These are phyloP conservation scores for Wickerhamomyces sp. DNA, from an alignment of 1,139 yeast species.

Conservation along the genomic window DNA sequence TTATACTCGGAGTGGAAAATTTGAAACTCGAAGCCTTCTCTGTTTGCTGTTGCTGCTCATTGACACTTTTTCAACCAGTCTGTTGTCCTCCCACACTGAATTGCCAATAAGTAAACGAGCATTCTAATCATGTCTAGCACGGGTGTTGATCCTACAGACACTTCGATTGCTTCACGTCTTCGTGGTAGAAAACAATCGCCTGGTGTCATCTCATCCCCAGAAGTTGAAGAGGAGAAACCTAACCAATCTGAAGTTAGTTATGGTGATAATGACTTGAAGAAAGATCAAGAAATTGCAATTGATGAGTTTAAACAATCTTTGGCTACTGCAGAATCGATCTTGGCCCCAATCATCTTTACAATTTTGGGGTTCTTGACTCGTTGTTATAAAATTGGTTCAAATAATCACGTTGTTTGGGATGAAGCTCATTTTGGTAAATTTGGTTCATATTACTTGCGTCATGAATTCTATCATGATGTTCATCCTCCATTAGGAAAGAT, in stretches of 20 bases:
- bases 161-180: constrained; percentile 11
- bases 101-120: too few species aligned
- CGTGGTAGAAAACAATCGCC: constrained; percentile 8
- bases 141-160: constrained; percentile 6
- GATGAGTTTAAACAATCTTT: constrained; percentile 23
- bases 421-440: constrained; percentile 96
- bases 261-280: constrained; percentile 13
- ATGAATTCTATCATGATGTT: constrained; percentile 94
- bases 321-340: constrained; percentile 35
- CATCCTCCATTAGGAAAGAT: constrained; percentile 98
- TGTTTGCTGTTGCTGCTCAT: too few species aligned
- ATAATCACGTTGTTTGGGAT: constrained; percentile 86
- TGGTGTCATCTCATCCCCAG: not conserved
- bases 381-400: constrained; percentile 65
- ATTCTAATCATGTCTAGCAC: constrained; percentile 6
- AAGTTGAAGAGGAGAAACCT: not conserved
- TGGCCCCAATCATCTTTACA: constrained; percentile 59
- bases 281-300: constrained; percentile 17
- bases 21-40: not conserved
- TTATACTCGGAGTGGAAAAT: not conserved
- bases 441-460: constrained; percentile 88
- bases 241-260: constrained; percentile 4
- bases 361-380: constrained; percentile 66
- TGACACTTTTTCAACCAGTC: too few species aligned
- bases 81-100: not conserved